Evolutionary conservation across 257 asterid species (phyloP).

Genomic region (Ophiorrhiza pumila): DNA sequence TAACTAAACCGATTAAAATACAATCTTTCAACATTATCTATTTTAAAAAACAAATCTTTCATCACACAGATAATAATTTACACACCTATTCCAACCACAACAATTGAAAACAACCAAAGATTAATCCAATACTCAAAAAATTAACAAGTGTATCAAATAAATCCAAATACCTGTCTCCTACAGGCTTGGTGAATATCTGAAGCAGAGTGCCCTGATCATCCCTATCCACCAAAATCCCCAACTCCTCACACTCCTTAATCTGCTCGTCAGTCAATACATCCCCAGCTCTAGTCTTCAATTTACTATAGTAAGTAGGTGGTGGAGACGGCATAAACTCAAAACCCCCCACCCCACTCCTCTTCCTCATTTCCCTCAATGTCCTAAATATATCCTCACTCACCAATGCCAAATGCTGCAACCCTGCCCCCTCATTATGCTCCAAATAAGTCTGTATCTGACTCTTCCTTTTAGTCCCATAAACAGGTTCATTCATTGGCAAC

Average conservation of each 20-base stretch:
- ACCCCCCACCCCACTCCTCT: constrained; percentile 82
- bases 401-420: constrained; percentile 91
- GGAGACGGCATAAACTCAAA: constrained; percentile 96
- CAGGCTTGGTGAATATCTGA: constrained; percentile 94
- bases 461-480: constrained; percentile 81
- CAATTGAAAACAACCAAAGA: neutral
- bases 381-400: constrained; percentile 65
- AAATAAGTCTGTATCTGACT: constrained; percentile 94
- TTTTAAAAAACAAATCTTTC: neutral
- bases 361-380: constrained; percentile 84
- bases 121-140: neutral
- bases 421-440: constrained; percentile 97
- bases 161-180: constrained; percentile 75
- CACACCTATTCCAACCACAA: neutral
- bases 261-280: constrained; percentile 73
- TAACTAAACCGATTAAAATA: neutral
- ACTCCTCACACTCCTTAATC: constrained; percentile 78
- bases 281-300: constrained; percentile 63
- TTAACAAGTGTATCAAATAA: neutral
- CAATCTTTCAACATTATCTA: neutral
- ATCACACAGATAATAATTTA: neutral
- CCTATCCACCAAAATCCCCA: constrained; percentile 90
- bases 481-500: constrained; percentile 83
- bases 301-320: constrained; percentile 71
- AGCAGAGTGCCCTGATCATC: constrained; percentile 98